These are phyloP conservation scores for Blastocystis sp. DNA, from an alignment of 352 stramenopile species.

Conservation along the genomic window DNA sequence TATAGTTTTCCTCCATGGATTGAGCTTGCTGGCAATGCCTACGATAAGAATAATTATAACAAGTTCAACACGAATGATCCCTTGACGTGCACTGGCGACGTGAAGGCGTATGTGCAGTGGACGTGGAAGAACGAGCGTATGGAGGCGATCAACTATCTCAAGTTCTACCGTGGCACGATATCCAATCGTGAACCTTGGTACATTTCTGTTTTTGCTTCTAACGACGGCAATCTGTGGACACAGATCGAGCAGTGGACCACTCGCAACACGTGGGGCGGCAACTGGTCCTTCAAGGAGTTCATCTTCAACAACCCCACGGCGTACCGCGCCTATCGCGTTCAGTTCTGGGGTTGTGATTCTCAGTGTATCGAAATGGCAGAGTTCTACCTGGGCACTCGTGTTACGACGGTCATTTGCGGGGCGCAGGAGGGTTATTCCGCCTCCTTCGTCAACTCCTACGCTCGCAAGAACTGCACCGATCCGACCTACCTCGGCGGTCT, in stretches of 20 bases:
- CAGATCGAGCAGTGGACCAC: too few relatives aligned
- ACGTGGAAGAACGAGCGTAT: neutral
- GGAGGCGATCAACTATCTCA: constrained; percentile 3
- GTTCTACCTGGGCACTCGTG: constrained; percentile 16
- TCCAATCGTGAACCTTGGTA: constrained; percentile 17
- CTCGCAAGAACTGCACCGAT: neutral
- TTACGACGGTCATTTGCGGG: neutral
- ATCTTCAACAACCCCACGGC: constrained; percentile 4
- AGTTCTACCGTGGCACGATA: constrained; percentile 28
- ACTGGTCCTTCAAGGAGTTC: neutral
- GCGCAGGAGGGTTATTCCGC: neutral
- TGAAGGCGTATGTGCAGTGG: neutral
- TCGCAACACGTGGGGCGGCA: too few relatives aligned
- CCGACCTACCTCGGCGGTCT: neutral
- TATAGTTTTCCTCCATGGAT: too few relatives aligned
- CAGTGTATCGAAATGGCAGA: constrained; percentile 23
- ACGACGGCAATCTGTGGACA: neutral
- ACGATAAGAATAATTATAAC: constrained; percentile 17
- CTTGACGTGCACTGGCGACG: neutral
- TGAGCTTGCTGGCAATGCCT: constrained; percentile 1
- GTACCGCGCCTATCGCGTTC: neutral
- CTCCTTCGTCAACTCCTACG: neutral
- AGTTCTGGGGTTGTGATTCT: neutral
- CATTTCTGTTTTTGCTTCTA: neutral
- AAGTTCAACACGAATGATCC: neutral